Percentiles rank a stretch among this genome's conserved stretches.
Conservation (phyloP, 176 grass and related monocot genomes). For the Areca catechu region DNA sequence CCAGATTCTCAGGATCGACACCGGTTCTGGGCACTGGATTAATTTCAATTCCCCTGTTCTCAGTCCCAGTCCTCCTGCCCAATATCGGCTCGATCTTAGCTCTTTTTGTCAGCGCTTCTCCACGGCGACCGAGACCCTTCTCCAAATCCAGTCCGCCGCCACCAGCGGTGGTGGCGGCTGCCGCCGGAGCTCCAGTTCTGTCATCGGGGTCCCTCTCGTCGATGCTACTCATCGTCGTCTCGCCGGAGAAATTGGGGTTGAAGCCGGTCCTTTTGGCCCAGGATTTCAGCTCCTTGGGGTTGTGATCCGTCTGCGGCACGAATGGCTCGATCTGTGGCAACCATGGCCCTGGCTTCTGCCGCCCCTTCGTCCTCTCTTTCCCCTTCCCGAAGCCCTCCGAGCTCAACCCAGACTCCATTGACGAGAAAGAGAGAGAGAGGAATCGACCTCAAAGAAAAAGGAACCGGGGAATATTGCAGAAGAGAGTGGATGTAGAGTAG, state of each 20-base stretch:
- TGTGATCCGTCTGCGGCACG: slow-evolving; percentile 56
- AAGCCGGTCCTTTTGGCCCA: slow-evolving; percentile 92
- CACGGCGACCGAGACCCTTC: slow-evolving; percentile 7
- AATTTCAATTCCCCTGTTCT: background rate
- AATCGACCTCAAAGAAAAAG: background rate
- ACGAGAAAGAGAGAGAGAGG: no score
- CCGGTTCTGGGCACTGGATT: background rate
- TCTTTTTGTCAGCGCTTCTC: background rate
- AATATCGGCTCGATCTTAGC: slow-evolving; percentile 33
- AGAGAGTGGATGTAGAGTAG: slow-evolving; percentile 8
- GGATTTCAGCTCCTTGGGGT: slow-evolving; percentile 66
- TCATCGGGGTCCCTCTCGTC: slow-evolving; percentile 4
- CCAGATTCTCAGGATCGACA: no score
- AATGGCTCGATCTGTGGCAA: slow-evolving; percentile 56
- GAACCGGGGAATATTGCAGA: background rate
- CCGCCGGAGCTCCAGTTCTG: background rate
- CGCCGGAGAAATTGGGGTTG: slow-evolving; percentile 58
- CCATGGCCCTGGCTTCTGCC: slow-evolving; percentile 24
- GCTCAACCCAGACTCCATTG: slow-evolving; percentile 24
- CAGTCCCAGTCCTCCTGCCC: background rate
- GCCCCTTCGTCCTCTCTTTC: background rate
- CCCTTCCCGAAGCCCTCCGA: slow-evolving; percentile 4
- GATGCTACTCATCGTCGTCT: slow-evolving; percentile 14
- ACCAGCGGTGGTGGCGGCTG: slow-evolving; percentile 9
- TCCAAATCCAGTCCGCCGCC: slow-evolving; percentile 25